Percentiles rank a stretch among this genome's conserved stretches.
Evolutionary conservation across 164 flowering plant species (phyloP).

Genomic region (Vitis amurensis): DNA sequence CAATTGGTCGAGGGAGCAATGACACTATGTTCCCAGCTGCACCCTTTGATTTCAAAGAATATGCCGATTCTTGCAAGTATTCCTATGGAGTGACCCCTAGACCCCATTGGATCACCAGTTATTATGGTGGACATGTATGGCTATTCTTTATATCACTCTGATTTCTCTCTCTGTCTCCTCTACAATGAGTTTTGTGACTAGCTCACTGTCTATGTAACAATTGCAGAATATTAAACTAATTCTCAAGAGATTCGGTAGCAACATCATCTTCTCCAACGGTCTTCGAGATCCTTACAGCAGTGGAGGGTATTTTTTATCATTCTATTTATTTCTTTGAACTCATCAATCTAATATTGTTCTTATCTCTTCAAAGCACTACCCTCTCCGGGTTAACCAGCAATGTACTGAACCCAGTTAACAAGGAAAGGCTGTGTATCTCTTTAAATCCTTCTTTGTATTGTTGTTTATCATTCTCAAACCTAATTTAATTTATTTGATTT

Average conservation of each 20-base stretch:
- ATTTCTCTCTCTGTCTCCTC: too few relatives aligned
- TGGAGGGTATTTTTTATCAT: slow-evolving; percentile 34
- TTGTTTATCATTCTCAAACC: background rate
- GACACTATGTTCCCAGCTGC: background rate
- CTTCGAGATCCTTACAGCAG: slow-evolving; percentile 45
- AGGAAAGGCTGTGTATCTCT: too few relatives aligned
- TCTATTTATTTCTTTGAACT: background rate
- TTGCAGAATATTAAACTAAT: slow-evolving; percentile 34
- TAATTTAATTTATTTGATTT: background rate
- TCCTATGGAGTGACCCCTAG: too few relatives aligned
- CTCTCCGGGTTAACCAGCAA: too few relatives aligned
- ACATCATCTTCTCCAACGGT: slow-evolving; percentile 56
- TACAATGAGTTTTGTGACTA: too few relatives aligned
- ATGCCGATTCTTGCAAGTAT: too few relatives aligned
- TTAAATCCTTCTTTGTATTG: background rate
- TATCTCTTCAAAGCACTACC: too few relatives aligned
- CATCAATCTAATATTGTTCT: too few relatives aligned
- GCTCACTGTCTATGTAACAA: background rate
- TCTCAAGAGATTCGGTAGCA: slow-evolving; percentile 40
- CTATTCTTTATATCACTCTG: background rate
- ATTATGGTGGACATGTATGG: slow-evolving; percentile 31
- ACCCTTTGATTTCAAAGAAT: too few relatives aligned
- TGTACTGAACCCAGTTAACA: too few relatives aligned
- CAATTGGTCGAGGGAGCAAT: slow-evolving; percentile 17
- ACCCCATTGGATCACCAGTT: slow-evolving; percentile 19